Conservation (phyloP, 352 stramenopile genomes). For the Pythium plurisporium region DNA sequence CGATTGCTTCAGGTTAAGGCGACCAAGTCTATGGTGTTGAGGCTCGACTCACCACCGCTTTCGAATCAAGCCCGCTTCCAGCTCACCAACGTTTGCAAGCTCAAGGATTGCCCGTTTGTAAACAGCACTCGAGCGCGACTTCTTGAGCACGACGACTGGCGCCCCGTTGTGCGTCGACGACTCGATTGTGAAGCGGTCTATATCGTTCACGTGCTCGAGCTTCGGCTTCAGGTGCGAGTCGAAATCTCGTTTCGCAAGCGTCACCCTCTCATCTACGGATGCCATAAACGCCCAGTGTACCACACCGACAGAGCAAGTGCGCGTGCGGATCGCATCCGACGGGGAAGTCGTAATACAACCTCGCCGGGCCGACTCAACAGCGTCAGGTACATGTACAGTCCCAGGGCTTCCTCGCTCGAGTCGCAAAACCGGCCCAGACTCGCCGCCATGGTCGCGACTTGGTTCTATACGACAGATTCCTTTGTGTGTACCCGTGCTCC, state of each 20-base stretch:
- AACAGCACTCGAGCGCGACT: neutral
- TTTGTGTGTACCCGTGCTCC: slow-evolving; percentile 16
- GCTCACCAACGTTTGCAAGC: too few species aligned
- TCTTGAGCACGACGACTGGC: neutral
- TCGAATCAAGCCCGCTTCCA: too few species aligned
- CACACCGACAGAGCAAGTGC: neutral
- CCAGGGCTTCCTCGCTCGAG: too few species aligned
- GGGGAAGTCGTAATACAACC: neutral
- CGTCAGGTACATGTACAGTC: too few species aligned
- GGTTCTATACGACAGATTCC: slow-evolving; percentile 1
- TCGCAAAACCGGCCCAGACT: too few species aligned
- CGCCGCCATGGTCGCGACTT: too few species aligned
- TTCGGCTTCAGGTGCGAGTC: neutral
- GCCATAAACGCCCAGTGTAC: neutral
- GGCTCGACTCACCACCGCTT: too few species aligned
- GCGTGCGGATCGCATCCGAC: neutral
- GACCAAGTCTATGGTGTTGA: too few species aligned
- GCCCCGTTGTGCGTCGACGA: neutral
- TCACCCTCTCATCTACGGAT: neutral
- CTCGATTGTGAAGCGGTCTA: neutral
- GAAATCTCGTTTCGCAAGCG: neutral
- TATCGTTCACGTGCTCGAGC: neutral
- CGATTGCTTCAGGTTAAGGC: too few species aligned
- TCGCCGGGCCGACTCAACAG: too few species aligned
- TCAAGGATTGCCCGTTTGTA: too few species aligned